phyloP scores from a whole-genome alignment of 176 grass and related monocot species.

The Zoysia japonica region DNA sequence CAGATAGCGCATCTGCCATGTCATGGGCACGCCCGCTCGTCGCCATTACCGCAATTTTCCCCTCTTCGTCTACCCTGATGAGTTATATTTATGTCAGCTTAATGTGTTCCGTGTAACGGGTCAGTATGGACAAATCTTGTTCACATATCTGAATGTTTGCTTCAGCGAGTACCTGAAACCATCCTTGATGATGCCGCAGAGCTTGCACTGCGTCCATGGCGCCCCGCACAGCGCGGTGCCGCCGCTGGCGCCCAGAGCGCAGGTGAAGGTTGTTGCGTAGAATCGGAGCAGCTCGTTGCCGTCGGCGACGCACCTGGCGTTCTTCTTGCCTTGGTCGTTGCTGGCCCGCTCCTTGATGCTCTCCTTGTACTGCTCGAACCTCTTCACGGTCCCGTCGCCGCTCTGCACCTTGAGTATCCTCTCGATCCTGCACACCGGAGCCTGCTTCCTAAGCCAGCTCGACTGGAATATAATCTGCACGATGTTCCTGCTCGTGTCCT shows the following conservation, averaged over 20 bases:
- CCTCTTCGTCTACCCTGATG: slow-evolving; percentile 45
- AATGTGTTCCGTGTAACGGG: not conserved
- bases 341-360: slow-evolving; percentile 59
- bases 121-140: not conserved
- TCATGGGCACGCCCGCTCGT: slow-evolving; percentile 74
- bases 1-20: slow-evolving; percentile 8
- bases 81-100: not conserved
- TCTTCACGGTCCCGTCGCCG: slow-evolving; percentile 54
- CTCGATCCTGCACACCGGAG: slow-evolving; percentile 67
- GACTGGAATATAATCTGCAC: slow-evolving; percentile 97
- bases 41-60: slow-evolving; percentile 65
- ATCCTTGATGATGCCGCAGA: slow-evolving; percentile 71
- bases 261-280: slow-evolving; percentile 64
- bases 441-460: slow-evolving; percentile 71
- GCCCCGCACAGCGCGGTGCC: slow-evolving; percentile 52
- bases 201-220: slow-evolving; percentile 43
- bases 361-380: slow-evolving; percentile 86
- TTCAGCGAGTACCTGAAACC: slow-evolving; percentile 55
- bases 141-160: not conserved
- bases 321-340: slow-evolving; percentile 44
- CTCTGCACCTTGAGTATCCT: slow-evolving; percentile 73
- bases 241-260: slow-evolving; percentile 50
- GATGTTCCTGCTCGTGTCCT: slow-evolving; percentile 88
- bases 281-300: slow-evolving; percentile 92
- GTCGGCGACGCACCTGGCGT: slow-evolving; percentile 80